Evolutionary conservation across 2,329 filamentous ascomycete genomes (phyloP), one percentile per base, ranked within the genome.

Genomic region (Fusarium floridanum): DNA sequence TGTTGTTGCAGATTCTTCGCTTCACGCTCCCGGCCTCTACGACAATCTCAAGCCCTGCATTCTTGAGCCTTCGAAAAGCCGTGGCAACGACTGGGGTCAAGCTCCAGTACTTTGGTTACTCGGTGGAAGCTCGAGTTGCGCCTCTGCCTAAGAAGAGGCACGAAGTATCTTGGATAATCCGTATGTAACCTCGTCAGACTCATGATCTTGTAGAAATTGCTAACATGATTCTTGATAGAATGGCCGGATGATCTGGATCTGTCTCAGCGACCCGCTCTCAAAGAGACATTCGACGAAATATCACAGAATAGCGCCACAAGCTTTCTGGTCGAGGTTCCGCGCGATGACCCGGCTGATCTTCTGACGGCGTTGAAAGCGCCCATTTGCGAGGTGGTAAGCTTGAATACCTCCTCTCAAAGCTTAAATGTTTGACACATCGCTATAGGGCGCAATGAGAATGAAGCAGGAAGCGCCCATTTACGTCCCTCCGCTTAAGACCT

Each of bases 91-190:
- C 74, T 27, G 75, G 75, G 2, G 75, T 72, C 4, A 27, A 29
- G 8, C 16, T 59, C 3, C 75, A 77, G n/a, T 72, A 76, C 39
- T 75, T 68, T 43, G 75, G 75, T 12, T 75, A 75, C 45, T 68
- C 68, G 0, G 36, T 68, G 12, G 55, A 66, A n/a, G 61, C 65
- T 3, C 32, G 20, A 20, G 16, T 45, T 1, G 37, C 41, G n/a
- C 22, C 61, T 14, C 56, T 77, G 10, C 70, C 69, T 5, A 75
- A 65, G 53, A 65, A 72, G 22, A 67, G 53, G 24, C 64, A 73
- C 17, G 74, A 77, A n/a, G 43, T 74, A 17, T 75, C 64, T 14
- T 77, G 75, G 75, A 48, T 71, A 9, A 69, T 77, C 17, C 70
- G 75, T 77, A 66, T 16, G 72, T 5, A 39, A 7, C 1, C 22